These are phyloP conservation scores for Sugiyamaella americana DNA, from an alignment of 805 yeast genomes.

Conservation along the genomic window DNA sequence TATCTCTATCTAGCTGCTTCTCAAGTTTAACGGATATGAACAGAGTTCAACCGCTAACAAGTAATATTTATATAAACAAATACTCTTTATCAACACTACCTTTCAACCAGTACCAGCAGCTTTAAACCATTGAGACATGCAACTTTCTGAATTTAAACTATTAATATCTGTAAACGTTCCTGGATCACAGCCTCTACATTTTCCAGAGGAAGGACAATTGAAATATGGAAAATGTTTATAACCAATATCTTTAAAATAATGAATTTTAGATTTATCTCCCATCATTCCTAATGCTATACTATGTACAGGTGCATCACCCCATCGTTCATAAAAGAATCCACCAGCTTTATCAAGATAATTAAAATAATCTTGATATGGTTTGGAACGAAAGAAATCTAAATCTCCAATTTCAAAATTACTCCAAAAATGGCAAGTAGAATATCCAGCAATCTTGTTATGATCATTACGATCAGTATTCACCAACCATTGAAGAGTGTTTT, in stretches of 20 bases:
- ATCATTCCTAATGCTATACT: slow-evolving; percentile 68
- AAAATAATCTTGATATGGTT: slow-evolving; percentile 62
- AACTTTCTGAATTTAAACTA: slow-evolving; percentile 59
- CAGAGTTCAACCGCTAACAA: too few relatives aligned
- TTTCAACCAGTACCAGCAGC: slow-evolving; percentile 15
- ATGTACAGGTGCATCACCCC: slow-evolving; percentile 95
- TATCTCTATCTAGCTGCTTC: too few relatives aligned
- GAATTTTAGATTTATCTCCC: slow-evolving; percentile 61
- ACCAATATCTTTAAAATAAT: slow-evolving; percentile 86
- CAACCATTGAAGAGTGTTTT: slow-evolving; percentile 50
- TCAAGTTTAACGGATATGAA: too few relatives aligned
- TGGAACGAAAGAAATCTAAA: slow-evolving; percentile 70
- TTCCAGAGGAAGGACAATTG: slow-evolving; percentile 74
- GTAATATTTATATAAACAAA: too few relatives aligned
- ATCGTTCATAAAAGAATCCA: slow-evolving; percentile 81
- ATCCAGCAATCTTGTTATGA: slow-evolving; percentile 35
- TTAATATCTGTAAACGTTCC: slow-evolving; percentile 52
- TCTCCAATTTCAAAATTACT: slow-evolving; percentile 81
- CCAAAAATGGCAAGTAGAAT: slow-evolving; percentile 83
- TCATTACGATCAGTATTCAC: slow-evolving; percentile 47
- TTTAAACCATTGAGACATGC: slow-evolving; percentile 59
- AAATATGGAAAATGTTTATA: slow-evolving; percentile 65
- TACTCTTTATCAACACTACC: too few relatives aligned
- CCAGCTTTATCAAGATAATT: slow-evolving; percentile 60
- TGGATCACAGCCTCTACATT: slow-evolving; percentile 45